Evolutionary conservation across 2,329 filamentous ascomycete genomes (phyloP).

Genomic region (Stemphylium beticola): DNA sequence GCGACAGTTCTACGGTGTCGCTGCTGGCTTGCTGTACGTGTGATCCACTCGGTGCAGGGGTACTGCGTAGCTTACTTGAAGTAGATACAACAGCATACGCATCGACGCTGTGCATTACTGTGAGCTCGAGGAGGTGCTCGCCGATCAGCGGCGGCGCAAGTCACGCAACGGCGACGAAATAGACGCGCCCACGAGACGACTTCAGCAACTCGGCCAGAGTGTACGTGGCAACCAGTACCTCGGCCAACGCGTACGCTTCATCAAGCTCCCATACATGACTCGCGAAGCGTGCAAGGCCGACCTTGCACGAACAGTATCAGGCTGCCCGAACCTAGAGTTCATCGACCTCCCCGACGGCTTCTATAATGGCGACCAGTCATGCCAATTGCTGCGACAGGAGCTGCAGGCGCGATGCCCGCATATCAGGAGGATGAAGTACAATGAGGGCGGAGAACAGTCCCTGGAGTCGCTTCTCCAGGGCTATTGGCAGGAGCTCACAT

Average conservation of each 20-base stretch:
- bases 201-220: constrained; percentile 80
- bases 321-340: constrained; percentile 83
- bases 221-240: constrained; percentile 77
- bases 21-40: constrained; percentile 68
- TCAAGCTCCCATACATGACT: constrained; percentile 95
- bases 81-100: constrained; percentile 84
- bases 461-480: constrained; percentile 72
- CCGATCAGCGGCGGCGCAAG: constrained; percentile 68
- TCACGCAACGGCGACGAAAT: constrained; percentile 75
- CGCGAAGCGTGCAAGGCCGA: constrained; percentile 85
- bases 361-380: constrained; percentile 79
- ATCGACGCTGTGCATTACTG: constrained; percentile 97
- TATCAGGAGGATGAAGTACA: constrained; percentile 88
- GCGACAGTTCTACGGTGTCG: constrained; percentile 71
- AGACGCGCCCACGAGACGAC: constrained; percentile 76
- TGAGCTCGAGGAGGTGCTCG: constrained; percentile 79
- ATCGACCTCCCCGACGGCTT: constrained; percentile 90
- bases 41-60: background rate
- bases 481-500: constrained; percentile 73
- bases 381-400: constrained; percentile 78
- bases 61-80: constrained; percentile 11
- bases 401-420: constrained; percentile 82
- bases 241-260: constrained; percentile 72
- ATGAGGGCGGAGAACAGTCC: constrained; percentile 76
- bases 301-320: constrained; percentile 83